A percentile compares a stretch with the other conserved stretches of the same genome.
phyloP scores from a whole-genome alignment of 75 land plant species.

The Selaginella tamariscina region DNA sequence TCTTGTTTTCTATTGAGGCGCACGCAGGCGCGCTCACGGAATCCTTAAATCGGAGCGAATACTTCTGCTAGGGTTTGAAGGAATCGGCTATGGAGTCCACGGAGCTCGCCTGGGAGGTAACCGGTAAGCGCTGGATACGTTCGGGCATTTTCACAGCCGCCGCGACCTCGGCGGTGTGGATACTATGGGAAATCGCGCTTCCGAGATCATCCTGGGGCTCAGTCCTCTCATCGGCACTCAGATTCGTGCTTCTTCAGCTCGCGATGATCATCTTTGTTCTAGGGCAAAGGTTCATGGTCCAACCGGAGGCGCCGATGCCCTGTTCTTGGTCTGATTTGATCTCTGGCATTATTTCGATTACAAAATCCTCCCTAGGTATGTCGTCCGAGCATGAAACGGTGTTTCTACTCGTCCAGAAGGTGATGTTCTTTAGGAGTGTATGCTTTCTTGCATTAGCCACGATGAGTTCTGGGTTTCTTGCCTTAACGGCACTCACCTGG shows the following conservation, averaged over 20 bases:
- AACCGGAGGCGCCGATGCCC: slow-evolving; percentile 16
- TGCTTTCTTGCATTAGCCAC: slow-evolving; percentile 9
- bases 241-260: slow-evolving; percentile 15
- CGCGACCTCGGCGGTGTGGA: slow-evolving; percentile 15
- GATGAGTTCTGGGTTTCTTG: slow-evolving; percentile 16
- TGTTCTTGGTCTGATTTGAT: slow-evolving; percentile 16
- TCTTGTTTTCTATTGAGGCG: too few relatives aligned
- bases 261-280: slow-evolving; percentile 20
- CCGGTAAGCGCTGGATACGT: slow-evolving; percentile 24
- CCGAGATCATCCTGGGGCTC: background rate
- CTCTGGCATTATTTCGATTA: slow-evolving; percentile 20
- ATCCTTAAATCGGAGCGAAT: too few relatives aligned
- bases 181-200: slow-evolving; percentile 16
- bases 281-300: slow-evolving; percentile 13
- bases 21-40: too few relatives aligned
- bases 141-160: slow-evolving; percentile 17
- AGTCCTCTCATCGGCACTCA: slow-evolving; percentile 7
- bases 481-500: slow-evolving; percentile 18
- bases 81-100: background rate
- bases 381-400: slow-evolving; percentile 14
- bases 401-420: slow-evolving; percentile 7
- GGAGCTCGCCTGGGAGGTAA: slow-evolving; percentile 16
- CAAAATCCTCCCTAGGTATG: slow-evolving; percentile 1
- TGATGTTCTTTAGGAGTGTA: slow-evolving; percentile 12
- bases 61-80: too few relatives aligned